Percentiles rank a stretch among this genome's conserved stretches.
phyloP scores from a whole-genome alignment of 768 basidiomycete species.

The Tulasnella sp. region DNA sequence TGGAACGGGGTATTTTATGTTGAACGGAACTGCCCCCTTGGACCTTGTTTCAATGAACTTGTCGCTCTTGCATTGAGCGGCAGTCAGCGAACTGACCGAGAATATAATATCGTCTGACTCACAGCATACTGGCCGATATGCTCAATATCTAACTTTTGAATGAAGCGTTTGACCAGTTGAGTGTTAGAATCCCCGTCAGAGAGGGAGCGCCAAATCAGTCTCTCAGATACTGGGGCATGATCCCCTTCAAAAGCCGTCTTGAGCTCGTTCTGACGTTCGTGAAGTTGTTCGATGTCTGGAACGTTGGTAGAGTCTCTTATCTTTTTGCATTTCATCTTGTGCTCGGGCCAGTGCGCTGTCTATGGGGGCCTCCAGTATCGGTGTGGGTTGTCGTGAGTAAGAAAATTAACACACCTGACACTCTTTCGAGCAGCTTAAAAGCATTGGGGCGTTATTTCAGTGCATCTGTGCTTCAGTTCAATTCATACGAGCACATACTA shows the following conservation, averaged over 20 bases:
- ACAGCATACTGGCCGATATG: slow-evolving; percentile 8
- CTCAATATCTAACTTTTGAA: slow-evolving; percentile 5
- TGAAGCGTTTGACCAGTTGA: neutral
- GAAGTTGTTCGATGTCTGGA: too few species aligned
- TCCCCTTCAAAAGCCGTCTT: neutral
- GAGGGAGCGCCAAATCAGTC: slow-evolving; percentile 5
- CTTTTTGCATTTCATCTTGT: too few species aligned
- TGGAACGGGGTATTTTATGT: slow-evolving; percentile 20
- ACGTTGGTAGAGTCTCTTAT: too few species aligned
- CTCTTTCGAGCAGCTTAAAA: too few species aligned
- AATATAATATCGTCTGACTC: neutral
- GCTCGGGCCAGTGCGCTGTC: too few species aligned
- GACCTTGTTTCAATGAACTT: neutral
- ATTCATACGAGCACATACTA: too few species aligned
- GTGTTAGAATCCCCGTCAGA: neutral
- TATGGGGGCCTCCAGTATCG: too few species aligned
- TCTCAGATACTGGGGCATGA: slow-evolving; percentile 12
- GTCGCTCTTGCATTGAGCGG: neutral
- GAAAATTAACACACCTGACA: too few species aligned
- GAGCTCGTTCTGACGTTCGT: too few species aligned
- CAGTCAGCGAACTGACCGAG: neutral
- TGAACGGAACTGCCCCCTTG: neutral
- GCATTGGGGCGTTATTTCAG: too few species aligned
- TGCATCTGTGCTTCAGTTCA: too few species aligned
- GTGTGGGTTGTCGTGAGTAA: too few species aligned